Percentiles rank a stretch among this genome's conserved stretches.
Conservation (phyloP, 2,329 filamentous ascomycete species). For the Microdochium paspali region DNA sequence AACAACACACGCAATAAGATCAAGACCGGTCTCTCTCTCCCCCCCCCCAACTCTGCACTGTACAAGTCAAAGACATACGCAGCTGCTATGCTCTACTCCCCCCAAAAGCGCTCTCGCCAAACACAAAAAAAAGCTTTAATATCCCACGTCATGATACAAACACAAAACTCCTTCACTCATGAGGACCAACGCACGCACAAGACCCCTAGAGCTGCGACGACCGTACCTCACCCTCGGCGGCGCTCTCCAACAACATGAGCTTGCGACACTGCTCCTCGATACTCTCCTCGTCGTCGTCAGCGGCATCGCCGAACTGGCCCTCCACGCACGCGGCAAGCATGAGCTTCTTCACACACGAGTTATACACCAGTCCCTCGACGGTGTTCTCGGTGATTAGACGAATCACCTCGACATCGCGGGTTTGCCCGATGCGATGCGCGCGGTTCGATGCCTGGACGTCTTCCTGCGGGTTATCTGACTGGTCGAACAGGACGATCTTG, state of each 20-base stretch:
- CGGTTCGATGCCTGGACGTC: conserved; percentile 98
- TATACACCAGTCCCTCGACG: conserved; percentile 89
- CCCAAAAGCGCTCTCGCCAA: too few relatives aligned
- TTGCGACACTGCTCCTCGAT: conserved; percentile 21
- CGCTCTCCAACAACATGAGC: conserved; percentile 15
- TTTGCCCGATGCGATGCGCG: conserved; percentile 90
- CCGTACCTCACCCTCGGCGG: background rate
- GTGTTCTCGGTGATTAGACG: conserved; percentile 72
- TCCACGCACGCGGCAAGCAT: conserved; percentile 55
- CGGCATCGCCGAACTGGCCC: conserved; percentile 53
- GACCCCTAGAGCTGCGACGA: background rate
- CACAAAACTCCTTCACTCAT: too few relatives aligned
- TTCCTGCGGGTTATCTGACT: conserved; percentile 95
- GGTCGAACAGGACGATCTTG: conserved; percentile 96
- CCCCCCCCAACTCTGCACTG: too few relatives aligned
- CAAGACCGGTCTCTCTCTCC: too few relatives aligned
- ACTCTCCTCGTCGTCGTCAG: conserved; percentile 32
- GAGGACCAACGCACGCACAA: too few relatives aligned
- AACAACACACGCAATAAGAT: too few relatives aligned
- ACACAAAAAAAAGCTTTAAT: too few relatives aligned
- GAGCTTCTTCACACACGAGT: conserved; percentile 85
- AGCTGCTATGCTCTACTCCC: too few relatives aligned
- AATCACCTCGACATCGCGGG: conserved; percentile 80
- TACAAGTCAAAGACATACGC: too few relatives aligned
- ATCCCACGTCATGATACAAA: too few relatives aligned